Conservation (phyloP, 2,329 filamentous ascomycete genomes). For the Beauveria pseudobassiana region DNA sequence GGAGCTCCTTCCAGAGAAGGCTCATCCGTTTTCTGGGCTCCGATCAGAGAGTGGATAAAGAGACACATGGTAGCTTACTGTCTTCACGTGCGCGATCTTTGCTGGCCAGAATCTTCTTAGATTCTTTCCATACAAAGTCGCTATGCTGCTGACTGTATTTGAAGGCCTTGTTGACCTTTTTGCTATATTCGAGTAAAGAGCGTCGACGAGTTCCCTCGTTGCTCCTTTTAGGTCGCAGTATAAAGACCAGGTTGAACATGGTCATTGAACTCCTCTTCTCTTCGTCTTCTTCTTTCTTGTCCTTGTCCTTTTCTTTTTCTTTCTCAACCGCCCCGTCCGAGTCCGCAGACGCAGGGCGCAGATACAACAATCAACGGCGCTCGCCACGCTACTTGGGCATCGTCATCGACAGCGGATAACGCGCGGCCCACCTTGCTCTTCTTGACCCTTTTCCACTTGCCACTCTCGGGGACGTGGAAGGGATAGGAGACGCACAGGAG, state of each 20-base stretch:
- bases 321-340: constrained; percentile 19
- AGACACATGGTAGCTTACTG: constrained; percentile 30
- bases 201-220: constrained; percentile 70
- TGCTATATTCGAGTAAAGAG: constrained; percentile 76
- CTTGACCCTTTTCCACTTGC: constrained; percentile 64
- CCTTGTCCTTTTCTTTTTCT: constrained; percentile 24
- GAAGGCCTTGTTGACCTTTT: constrained; percentile 89
- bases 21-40: constrained; percentile 49
- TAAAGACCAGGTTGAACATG: constrained; percentile 97
- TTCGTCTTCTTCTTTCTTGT: constrained; percentile 41
- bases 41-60: not conserved
- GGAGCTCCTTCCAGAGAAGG: constrained; percentile 61
- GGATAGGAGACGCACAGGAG: constrained; percentile 77
- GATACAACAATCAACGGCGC: constrained; percentile 11
- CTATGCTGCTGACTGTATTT: constrained; percentile 87
- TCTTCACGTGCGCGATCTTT: constrained; percentile 77
- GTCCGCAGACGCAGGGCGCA: constrained; percentile 17
- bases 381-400: constrained; percentile 23
- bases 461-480: constrained; percentile 72
- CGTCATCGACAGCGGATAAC: constrained; percentile 18
- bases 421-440: constrained; percentile 23
- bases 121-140: constrained; percentile 88
- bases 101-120: constrained; percentile 69
- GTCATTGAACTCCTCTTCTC: constrained; percentile 69
- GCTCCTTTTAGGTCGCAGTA: constrained; percentile 73